Base-by-base conservation (phyloP, 139 green algal genomes). In the Chlamydomonas asymmetrica region DNA sequence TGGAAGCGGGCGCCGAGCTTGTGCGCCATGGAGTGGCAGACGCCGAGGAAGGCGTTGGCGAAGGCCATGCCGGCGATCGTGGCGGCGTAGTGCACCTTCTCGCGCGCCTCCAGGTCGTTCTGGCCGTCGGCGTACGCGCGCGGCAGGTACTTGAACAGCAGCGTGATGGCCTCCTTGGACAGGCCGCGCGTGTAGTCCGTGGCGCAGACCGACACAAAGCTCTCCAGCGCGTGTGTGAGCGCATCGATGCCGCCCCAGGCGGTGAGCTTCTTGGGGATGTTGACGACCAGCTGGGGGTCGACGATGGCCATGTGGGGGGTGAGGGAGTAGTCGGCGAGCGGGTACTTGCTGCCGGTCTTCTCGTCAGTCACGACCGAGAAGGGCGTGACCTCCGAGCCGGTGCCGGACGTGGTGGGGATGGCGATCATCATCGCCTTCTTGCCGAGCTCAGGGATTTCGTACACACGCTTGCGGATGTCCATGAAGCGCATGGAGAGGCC, bases 31-130 rank as follows among this genome's bases (percentile, higher is more conserved):
- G 84, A 92, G 86, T 94, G 89, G 83, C 87, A 93, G 41, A 93
- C 82, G 56, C 89, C 89, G 56, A 93, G 81, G 82, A 93, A 93
- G 6, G 89, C 89, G 75, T 93, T 93, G 67, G 81, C 89, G 68
- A 93, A 93, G 34, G 89, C 86, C 89, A 94, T 94, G 68, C 89
- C 89, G 20, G 89, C 89, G 45, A 94, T 93, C 48, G 89, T 89
- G 65, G 89, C 84, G 2, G 88, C 89, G 40, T 82, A 82, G 81
- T 93, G 89, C 78, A 92, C 75, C 76, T 90, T 90, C 70, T 93
- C 89, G 10, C 89, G 73, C 22, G 89, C 89, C 66, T 87, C 66
- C 27, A 57, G 74, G 80, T 92, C 83, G 67, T 80, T 78, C 61
- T 64, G 34, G 25, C 88, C 88, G 64, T 88, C 77, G 61, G 76